A percentile compares a stretch with the other conserved stretches of the same genome.
These are phyloP conservation scores for Aspergillus sp. DNA, from an alignment of 2,329 filamentous ascomycete genomes.

Conservation along the genomic window DNA sequence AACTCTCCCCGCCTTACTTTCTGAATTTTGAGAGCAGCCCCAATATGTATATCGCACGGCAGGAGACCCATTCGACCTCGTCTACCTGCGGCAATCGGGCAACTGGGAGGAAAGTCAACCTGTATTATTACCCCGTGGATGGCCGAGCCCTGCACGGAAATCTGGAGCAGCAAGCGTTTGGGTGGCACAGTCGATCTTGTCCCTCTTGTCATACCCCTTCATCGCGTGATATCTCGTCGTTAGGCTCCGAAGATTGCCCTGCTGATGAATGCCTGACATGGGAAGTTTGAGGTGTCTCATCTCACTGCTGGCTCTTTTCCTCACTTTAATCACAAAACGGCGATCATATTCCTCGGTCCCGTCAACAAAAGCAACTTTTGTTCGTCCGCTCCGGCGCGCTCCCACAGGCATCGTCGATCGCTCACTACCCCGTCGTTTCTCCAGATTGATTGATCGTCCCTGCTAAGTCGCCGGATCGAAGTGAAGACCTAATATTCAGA, in stretches of 20 bases:
- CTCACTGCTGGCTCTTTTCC: background rate
- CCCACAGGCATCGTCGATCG: background rate
- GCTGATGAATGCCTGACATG: constrained; percentile 20
- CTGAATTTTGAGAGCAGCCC: background rate
- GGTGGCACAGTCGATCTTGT: constrained; percentile 1
- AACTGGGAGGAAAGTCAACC: background rate
- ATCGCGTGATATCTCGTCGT: constrained; percentile 25
- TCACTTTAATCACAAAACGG: background rate
- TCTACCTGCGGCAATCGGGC: background rate
- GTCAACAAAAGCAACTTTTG: background rate
- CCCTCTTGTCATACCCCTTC: constrained; percentile 7
- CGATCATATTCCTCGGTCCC: background rate
- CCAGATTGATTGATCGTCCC: background rate
- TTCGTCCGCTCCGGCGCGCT: background rate
- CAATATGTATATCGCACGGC: background rate
- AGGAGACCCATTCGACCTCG: background rate
- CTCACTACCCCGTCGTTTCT: background rate
- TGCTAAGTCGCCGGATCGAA: background rate
- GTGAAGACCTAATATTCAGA: background rate
- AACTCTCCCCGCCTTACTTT: background rate
- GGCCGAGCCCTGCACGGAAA: constrained; percentile 18
- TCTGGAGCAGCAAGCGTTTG: constrained; percentile 9
- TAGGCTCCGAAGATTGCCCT: constrained; percentile 12
- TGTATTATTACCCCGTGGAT: constrained; percentile 1
- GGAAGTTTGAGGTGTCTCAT: background rate